Evolutionary conservation across 179 eudicot species (phyloP), one percentile per base, ranked within the genome.

Genomic region (Corrigiola litoralis): DNA sequence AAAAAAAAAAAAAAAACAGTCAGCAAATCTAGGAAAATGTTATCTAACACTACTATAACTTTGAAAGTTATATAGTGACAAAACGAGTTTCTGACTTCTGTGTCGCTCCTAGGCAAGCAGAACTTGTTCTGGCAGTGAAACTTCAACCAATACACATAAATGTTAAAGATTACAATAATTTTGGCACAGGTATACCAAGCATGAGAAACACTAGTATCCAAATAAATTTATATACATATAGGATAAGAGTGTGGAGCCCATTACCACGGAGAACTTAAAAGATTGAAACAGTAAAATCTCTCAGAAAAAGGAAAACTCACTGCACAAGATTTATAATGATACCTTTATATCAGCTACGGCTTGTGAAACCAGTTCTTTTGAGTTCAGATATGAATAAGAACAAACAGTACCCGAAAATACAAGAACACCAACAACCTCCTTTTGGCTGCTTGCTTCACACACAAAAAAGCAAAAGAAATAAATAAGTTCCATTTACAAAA

Each of bases 261-360:
- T 10, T 25, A 14, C 14, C 20, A 10, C 40, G 10, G 40, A 5
- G 25, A 12, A 46, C 18, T 9, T 13, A n/a, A 34, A 17, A 33
- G 8, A 20, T 8, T 28, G 33, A 24, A 44, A 33, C 24, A 65
- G 1, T 23, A 51, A 59, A 53, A 14, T n/a, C 41, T 12, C 46
- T 29, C 51, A 63, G 28, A 8, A 62, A 17, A 34, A 32, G 20
- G 28, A 32, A 50, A 34, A 32, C 17, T 16, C 25, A 25, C 1
- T 7, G 36, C 2, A 51, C 17, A 66, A 50, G 6, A 28, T 25
- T 52, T 25, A 28, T 13, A 6, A 25, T 12, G 36, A 53, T 80
- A 90, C 99, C 99, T 86, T 94, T 59, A 94, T 80, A 72, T 94
- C 91, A 72, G 76, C 82, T 77, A 90, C 83, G 71, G 91, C 99